Conservation (phyloP, 2,329 filamentous ascomycete species). For the Endothia cerciana region DNA sequence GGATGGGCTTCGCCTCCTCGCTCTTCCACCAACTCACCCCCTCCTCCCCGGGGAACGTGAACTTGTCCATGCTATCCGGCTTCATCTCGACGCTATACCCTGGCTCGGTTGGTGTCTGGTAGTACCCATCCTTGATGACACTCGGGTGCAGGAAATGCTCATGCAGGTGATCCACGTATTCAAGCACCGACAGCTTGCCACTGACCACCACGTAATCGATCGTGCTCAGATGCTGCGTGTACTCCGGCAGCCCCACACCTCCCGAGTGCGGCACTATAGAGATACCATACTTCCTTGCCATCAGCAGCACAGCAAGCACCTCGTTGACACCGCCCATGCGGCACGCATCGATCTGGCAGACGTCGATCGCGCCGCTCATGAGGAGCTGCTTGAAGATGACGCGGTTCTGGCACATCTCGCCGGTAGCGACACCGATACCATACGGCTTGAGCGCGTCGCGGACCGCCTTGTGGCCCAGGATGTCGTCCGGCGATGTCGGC, state of each 20-base stretch:
- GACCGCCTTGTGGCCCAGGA: slow-evolving; percentile 85
- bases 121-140: slow-evolving; percentile 82
- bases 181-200: slow-evolving; percentile 79
- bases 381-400: slow-evolving; percentile 94
- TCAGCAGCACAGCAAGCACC: slow-evolving; percentile 84
- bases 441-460: slow-evolving; percentile 76
- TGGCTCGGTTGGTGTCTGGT: slow-evolving; percentile 79
- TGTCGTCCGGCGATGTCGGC: slow-evolving; percentile 87
- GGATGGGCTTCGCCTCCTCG: slow-evolving; percentile 75
- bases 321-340: slow-evolving; percentile 90
- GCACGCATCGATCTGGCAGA: slow-evolving; percentile 90
- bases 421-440: slow-evolving; percentile 83
- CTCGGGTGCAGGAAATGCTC: slow-evolving; percentile 88
- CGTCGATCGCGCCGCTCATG: slow-evolving; percentile 77
- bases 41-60: slow-evolving; percentile 74
- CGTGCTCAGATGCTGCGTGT: slow-evolving; percentile 89
- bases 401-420: slow-evolving; percentile 95
- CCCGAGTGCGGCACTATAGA: slow-evolving; percentile 89
- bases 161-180: slow-evolving; percentile 92
- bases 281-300: slow-evolving; percentile 78
- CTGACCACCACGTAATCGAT: slow-evolving; percentile 91
- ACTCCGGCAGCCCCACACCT: slow-evolving; percentile 88
- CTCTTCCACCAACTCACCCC: slow-evolving; percentile 86
- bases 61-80: slow-evolving; percentile 81
- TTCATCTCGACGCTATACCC: slow-evolving; percentile 97